Percentiles rank a stretch among this genome's conserved stretches.
These are phyloP conservation scores for Eudorina sp. DNA, from an alignment of 139 green algal species.

Conservation along the genomic window DNA sequence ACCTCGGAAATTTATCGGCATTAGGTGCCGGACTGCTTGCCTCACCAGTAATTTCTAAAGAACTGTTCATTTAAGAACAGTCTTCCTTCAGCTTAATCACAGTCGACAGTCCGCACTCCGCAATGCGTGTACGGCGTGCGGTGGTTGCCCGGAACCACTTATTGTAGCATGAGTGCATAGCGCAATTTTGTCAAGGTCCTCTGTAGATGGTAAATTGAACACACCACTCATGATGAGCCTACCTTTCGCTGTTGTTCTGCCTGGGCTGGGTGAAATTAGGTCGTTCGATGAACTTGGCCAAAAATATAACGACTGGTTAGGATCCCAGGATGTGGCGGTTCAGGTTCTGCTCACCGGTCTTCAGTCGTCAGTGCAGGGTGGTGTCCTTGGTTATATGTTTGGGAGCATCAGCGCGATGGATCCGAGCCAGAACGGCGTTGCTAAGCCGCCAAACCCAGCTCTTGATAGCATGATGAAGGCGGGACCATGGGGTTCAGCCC, in stretches of 20 bases:
- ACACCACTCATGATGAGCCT: neutral
- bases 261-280: conserved; percentile 13
- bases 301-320: conserved; percentile 70
- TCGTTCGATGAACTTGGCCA: conserved; percentile 15
- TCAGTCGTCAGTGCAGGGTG: conserved; percentile 61
- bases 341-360: conserved; percentile 71
- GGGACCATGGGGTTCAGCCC: conserved; percentile 81
- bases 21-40: no score
- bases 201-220: no score
- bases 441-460: conserved; percentile 57
- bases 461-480: conserved; percentile 73
- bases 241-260: conserved; percentile 33
- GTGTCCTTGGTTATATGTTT: conserved; percentile 81
- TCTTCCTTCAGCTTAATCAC: no score
- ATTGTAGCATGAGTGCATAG: no score
- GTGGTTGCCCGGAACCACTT: no score
- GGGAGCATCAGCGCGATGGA: conserved; percentile 74
- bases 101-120: no score
- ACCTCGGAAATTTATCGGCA: no score
- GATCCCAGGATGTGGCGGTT: conserved; percentile 69
- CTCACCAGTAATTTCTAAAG: no score
- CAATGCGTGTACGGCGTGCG: no score
- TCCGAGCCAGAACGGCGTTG: conserved; percentile 42
- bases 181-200: no score
- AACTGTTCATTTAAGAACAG: no score